These are phyloP conservation scores for Voacanga thouarsii DNA, from an alignment of 257 asterid genomes.

Conservation along the genomic window DNA sequence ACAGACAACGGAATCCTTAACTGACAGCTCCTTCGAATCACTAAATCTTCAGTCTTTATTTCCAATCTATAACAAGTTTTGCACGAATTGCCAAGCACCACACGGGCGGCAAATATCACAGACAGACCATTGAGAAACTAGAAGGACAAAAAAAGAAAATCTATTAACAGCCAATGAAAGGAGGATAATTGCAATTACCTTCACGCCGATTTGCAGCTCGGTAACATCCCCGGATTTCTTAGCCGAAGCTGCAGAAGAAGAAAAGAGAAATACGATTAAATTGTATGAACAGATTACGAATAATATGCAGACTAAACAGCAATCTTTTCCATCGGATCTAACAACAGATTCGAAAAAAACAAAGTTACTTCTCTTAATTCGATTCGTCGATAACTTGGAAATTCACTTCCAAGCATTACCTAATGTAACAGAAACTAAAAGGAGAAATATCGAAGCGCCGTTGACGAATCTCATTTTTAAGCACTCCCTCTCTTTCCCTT, in stretches of 20 bases:
- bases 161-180: not conserved
- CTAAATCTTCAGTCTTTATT: not conserved
- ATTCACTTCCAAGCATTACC: constrained; percentile 36
- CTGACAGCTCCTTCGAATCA: not conserved
- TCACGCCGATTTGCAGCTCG: constrained; percentile 93
- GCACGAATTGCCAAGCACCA: not conserved
- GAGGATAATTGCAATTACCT: constrained; percentile 37
- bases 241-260: constrained; percentile 46
- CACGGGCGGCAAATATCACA: not conserved
- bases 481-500: not conserved
- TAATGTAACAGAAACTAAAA: constrained; percentile 35
- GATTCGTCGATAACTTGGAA: not conserved
- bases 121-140: not conserved
- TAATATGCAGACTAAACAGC: not conserved
- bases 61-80: not conserved
- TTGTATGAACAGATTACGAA: not conserved
- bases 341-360: not conserved
- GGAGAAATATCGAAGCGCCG: constrained; percentile 35
- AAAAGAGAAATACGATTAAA: constrained; percentile 10
- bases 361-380: not conserved
- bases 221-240: constrained; percentile 85
- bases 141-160: too few relatives aligned
- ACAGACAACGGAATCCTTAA: not conserved
- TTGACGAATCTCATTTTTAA: constrained; percentile 41
- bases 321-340: constrained; percentile 18